A percentile compares a stretch with the other conserved stretches of the same genome.
phyloP scores from a whole-genome alignment of 1,139 yeast genomes.

The Scheffersomyces insectosa region DNA sequence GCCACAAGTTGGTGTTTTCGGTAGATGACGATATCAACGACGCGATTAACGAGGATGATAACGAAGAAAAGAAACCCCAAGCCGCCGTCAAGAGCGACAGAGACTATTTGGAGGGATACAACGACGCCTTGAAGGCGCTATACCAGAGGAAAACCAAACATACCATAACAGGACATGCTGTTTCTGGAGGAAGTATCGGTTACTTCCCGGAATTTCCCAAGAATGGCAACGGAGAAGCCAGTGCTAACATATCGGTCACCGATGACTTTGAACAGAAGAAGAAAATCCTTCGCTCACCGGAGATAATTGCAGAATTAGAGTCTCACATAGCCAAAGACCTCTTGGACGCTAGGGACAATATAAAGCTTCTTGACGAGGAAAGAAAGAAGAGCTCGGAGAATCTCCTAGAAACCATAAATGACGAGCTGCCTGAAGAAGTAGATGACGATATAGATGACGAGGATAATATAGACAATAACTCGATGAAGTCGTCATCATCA shows the following conservation, averaged over 20 bases:
- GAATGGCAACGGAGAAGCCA: neutral
- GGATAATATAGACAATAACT: constrained; percentile 29
- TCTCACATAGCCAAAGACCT: neutral
- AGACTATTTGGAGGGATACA: constrained; percentile 70
- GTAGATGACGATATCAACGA: constrained; percentile 71
- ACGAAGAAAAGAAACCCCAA: constrained; percentile 38
- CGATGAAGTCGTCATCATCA: constrained; percentile 41
- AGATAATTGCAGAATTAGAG: neutral
- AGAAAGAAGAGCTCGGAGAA: neutral
- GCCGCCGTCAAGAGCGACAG: constrained; percentile 37
- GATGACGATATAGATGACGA: constrained; percentile 22
- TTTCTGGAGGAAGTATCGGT: constrained; percentile 2
- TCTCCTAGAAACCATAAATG: neutral
- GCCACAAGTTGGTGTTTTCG: constrained; percentile 50
- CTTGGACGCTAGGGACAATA: neutral
- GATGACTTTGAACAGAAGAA: neutral
- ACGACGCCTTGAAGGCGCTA: constrained; percentile 60
- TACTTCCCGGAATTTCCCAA: constrained; percentile 11
- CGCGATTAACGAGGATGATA: constrained; percentile 43
- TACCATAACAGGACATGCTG: neutral
- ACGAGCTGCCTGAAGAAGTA: constrained; percentile 4
- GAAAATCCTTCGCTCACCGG: constrained; percentile 1
- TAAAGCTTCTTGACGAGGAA: neutral
- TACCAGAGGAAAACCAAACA: constrained; percentile 20
- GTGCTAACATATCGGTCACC: neutral